Evolutionary conservation across 352 stramenopile genomes (phyloP), one percentile per base, ranked within the genome.

Genomic region (Globisporangium paddicum): DNA sequence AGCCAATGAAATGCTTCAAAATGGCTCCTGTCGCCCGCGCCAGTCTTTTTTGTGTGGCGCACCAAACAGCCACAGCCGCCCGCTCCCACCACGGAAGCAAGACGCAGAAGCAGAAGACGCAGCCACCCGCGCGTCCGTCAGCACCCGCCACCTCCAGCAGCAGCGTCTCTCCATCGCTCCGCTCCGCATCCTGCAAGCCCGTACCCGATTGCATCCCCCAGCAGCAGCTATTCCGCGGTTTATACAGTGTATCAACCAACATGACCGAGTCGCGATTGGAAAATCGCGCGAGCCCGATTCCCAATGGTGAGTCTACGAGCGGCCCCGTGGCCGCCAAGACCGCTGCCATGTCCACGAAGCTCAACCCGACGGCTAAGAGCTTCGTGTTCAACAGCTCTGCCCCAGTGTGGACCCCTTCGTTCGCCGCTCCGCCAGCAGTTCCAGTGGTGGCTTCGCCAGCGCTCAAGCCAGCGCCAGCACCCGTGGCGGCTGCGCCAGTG

Each of bases 351-450:
- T 6, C 28, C 6, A 75, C 80, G 48, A 89, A 86, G 71, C 69
- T 88, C 37, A 78, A 81, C 46, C 68, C 80, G 25, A 69, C 70
- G 6, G 80, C 78, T 44, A 86, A 85, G 61, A 73, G 63, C 47
- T 90, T 90, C 52, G 78, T 90, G 10, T 83, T 90, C 51, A 87
- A 78, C 67, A 59, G 66, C n/a, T 51, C 54, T 16, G 77, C 80
- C 9, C 72, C 80, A 0, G 66, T 46, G 10, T 90, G 77, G 77
- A 87, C 72, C 41, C 80, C 80, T 1, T 44, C 66, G 18, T 57
- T 40, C 11, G 23, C 35, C 1, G 41, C 26, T 18, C 19, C 59
- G 42, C 21, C 37, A 18, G 54, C 60, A 25, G 40, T 48, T 37
- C 49, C 59, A 25, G 64, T 51, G 0, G 42, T 66, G 3, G 45